Evolutionary conservation across 805 yeast genomes (phyloP), one percentile per base, ranked within the genome.

Genomic region (Teunomyces lycoperdinae): DNA sequence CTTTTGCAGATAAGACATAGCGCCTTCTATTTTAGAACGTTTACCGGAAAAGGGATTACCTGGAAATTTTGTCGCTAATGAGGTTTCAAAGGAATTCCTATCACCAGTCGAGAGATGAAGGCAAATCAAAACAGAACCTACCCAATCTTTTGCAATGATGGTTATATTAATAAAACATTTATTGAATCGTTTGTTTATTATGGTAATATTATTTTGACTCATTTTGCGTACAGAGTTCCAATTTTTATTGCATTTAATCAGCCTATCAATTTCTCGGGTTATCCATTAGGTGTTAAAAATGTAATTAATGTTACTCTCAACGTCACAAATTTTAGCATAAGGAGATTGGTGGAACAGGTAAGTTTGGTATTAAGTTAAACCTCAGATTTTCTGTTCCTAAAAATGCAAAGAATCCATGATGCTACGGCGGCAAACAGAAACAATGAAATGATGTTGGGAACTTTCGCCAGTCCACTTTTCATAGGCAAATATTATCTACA

Each of bases 211-310:
- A 58, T 66, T 4, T 58, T 66, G 44, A 50, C 62, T 31, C 67
- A 63, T 43, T 59, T 56, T 39, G 61, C 62, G 4, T 62, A 64
- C 27, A 56, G 64, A 43, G 71, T 67, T 7, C 60, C 62, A 6
- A 46, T 55, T 14, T 67, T 66, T 64, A 46, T 67, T 44, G 62
- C 66, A 1, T 49, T 63, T 46, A 67, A 67, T 43, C 70, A 67
- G 45, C 71, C 71, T 13, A 54, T 54, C 43, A 47, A 55, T 16
- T 50, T 42, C 28, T 51, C 50, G 14, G 46, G 58, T 49, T 29
- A 55, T 58, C 48, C 63, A 47, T 27, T 45, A 24, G 50, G 61
- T 50, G 31, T 63, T 51, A 52, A 62, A 55, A 20, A 57, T 52
- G 48, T 64, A 11, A 56, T 65, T n/a, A 64, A 60, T 43, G 64